Base-by-base conservation (phyloP, 352 stramenopile species). In the Phytophthora pinifolia region DNA sequence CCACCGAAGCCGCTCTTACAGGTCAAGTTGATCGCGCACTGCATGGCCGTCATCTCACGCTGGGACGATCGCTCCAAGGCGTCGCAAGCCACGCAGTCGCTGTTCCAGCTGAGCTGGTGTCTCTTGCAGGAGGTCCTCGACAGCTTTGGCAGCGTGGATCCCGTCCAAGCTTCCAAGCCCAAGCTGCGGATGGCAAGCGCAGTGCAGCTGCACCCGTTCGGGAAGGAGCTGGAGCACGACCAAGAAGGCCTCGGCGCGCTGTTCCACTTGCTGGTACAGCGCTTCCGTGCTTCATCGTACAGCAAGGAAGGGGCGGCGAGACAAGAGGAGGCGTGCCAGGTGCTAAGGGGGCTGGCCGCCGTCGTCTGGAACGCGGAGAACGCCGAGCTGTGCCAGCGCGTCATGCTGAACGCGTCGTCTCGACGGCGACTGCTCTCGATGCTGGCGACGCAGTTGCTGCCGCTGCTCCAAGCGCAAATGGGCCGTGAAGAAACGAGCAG, bases 91-190 rank as follows among this genome's bases (percentile, higher is more conserved):
- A 59, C 46, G 9, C 43, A 56, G 53, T 25, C 61, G 34, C 54
- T 90, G 12, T 86, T 86, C 45, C 71, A 83, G 45, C 61, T 88
- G n/a, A 86, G 77, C 47, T 88, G 75, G 75, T 75, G 72, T 38
- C 43, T 90, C 30, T 69, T 88, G 4, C 71, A 85, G 25, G 71
- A 83, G 30, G 38, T 87, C 15, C 50, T 90, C 0, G 74, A 86
- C 30, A 75, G 70, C 13, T 85, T 84, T 38, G 44, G 30, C 17
- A 54, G 29, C 34, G 45, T 54, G 36, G 33, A 56, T 37, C 29
- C 42, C 18, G 9, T 10, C 3, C 12, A 32, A 15, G 20, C 31
- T 7, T 34, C 36, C 22, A 74, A 68, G 18, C 54, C 67, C 13
- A 74, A 72, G 46, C 43, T 79, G 45, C 54, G 65, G n/a, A 54